These are phyloP conservation scores for Myriosclerotinia duriaeana DNA, from an alignment of 2,329 filamentous ascomycete species.

Conservation along the genomic window DNA sequence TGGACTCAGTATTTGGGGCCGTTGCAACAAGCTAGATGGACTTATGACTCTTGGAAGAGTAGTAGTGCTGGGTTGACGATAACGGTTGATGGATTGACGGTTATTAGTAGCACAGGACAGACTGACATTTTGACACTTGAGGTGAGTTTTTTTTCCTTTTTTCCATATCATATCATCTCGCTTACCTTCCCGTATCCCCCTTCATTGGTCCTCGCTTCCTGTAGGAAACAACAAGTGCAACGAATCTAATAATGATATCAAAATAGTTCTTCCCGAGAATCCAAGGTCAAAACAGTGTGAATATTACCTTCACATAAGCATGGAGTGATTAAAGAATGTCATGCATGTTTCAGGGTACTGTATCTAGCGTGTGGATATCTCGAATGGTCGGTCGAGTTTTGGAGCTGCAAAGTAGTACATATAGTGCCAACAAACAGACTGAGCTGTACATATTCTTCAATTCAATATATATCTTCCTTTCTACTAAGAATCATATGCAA, in stretches of 20 bases:
- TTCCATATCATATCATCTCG: too few species aligned
- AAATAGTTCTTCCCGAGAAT: conserved; percentile 16
- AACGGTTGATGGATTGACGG: conserved; percentile 45
- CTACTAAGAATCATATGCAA: background rate
- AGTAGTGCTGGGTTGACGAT: conserved; percentile 49
- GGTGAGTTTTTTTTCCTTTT: background rate
- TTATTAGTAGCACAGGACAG: conserved; percentile 32
- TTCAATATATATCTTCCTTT: background rate
- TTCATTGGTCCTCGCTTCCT: background rate
- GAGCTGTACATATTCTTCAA: conserved; percentile 5
- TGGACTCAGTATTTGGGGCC: conserved; percentile 56
- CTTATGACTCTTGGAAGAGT: conserved; percentile 53
- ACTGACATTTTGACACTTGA: conserved; percentile 1
- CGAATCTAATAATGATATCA: background rate
- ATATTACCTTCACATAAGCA: conserved; percentile 5
- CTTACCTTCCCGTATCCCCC: background rate
- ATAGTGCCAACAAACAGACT: background rate
- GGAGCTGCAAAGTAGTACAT: background rate
- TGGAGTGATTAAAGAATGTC: background rate
- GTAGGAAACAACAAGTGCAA: background rate
- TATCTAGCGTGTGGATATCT: background rate
- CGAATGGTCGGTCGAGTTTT: background rate
- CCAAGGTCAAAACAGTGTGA: conserved; percentile 14
- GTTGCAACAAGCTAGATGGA: conserved; percentile 52
- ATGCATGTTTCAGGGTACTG: background rate